Evolutionary conservation across 2,329 filamentous ascomycete species (phyloP).

Genomic region (Byssochlamys sp.): DNA sequence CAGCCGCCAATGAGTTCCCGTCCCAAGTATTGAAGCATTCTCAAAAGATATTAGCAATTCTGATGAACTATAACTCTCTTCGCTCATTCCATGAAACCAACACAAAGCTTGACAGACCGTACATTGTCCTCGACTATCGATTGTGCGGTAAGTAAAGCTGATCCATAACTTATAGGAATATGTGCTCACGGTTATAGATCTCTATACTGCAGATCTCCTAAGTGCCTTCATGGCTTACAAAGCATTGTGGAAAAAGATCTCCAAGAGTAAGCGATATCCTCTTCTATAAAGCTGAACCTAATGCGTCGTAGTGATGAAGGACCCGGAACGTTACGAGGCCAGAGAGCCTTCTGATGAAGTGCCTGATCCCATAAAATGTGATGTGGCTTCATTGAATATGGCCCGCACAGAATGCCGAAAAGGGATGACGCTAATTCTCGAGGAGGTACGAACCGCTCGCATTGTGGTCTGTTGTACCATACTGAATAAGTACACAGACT

Average conservation of each 20-base stretch:
- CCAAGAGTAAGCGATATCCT: constrained; percentile 1
- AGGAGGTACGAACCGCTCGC: constrained; percentile 2
- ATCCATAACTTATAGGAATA: neutral
- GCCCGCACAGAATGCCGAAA: constrained; percentile 5
- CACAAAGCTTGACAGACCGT: constrained; percentile 9
- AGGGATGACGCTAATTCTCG: constrained; percentile 8
- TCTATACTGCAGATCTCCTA: constrained; percentile 25
- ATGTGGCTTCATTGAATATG: constrained; percentile 5
- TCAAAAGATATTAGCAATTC: constrained; percentile 20
- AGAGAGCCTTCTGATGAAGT: constrained; percentile 1
- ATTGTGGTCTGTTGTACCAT: neutral
- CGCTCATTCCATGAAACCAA: constrained; percentile 22
- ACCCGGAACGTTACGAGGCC: constrained; percentile 2
- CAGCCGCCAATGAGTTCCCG: constrained; percentile 24
- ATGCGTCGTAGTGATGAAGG: constrained; percentile 5
- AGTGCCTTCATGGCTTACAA: constrained; percentile 25
- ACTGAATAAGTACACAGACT: constrained; percentile 4
- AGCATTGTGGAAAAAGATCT: constrained; percentile 19
- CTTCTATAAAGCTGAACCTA: neutral
- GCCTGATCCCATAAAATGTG: constrained; percentile 3
- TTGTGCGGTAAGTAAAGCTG: constrained; percentile 11
- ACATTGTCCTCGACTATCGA: constrained; percentile 23
- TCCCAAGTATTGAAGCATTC: constrained; percentile 23
- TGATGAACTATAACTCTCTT: constrained; percentile 21
- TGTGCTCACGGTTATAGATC: constrained; percentile 2